Base-by-base conservation (phyloP, 2,329 filamentous ascomycete genomes). In the Aspergillus sp. region DNA sequence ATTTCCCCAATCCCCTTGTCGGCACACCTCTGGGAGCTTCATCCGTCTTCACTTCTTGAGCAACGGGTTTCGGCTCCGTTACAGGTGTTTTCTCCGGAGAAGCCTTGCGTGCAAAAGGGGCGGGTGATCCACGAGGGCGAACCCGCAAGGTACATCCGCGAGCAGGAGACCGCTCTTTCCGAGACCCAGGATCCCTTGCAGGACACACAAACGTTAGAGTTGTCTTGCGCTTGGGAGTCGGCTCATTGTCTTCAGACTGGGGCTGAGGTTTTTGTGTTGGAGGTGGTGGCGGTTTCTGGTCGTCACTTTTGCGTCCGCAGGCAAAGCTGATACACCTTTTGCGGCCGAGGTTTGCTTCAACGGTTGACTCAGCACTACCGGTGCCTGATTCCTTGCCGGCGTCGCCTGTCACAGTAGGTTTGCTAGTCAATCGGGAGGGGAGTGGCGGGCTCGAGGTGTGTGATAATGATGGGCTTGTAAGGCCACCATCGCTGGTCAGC, bases 251-350 rank as follows among this genome's bases (percentile, higher is more conserved):
- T 4, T 54, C 60, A 6, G 63, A 64, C 59, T 72, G 70, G 43
- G 60, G 54, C 15, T 67, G 71, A 25, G 71, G 63, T 59, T 68
- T 67, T 60, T 69, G 69, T 31, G 66, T 60, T 13, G 66, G 57
- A 6, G 66, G 63, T 8, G 63, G 70, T 34, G 72, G 68, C 53
- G 70, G 74, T 62, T 77, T 78, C 66, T 76, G 71, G 9, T 78
- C 71, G 50, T 81, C 79, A 7, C 87, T 83, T 72, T 89, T 91
- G 43, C 85, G 85, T 41, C 86, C 89, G 74, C 94, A 98, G 38
- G 92, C 93, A 76, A 98, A 98, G 62, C 91, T 94, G 68, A 98
- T 97, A 77, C 91, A 94, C 63, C 93, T 87, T 80, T 93, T 97
- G 71, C 91, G 90, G 53, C 88, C 89, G 55, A 89, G 78, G 11